Base-by-base conservation (phyloP, 2,329 filamentous ascomycete genomes). In the Penicillium aurantiogriseum region DNA sequence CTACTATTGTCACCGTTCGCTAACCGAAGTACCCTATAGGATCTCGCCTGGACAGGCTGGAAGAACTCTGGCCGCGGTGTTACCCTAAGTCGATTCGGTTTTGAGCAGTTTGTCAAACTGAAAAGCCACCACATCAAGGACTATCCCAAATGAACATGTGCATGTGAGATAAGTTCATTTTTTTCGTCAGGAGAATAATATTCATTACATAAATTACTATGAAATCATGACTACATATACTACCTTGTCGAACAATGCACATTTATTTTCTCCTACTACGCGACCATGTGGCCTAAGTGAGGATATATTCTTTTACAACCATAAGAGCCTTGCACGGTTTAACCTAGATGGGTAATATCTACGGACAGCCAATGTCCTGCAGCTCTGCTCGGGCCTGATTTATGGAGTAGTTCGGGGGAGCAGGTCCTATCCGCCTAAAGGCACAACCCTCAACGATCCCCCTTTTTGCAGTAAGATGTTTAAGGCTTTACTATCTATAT, bases 111-210 rank as follows among this genome's bases (percentile, higher is more conserved):
- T 72, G 88, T 95, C 71, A 96, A 94, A 82, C 83, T 96, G 69
- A 97, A 97, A 87, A 96, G 90, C 81, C 95, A 89, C 75, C 93
- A 97, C 76, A 74, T 97, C 73, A 97, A 97, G 79, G 86, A 95
- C 55, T 85, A 86, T 69, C 83, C 84, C 2, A 83, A 83, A 76
- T 83, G 63, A 62, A 56, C n/a, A 27, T 27, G 11, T 42, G 29
- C 23, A 42, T 49, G 15, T 27, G 23, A 25, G 7, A 25, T 29
- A 27, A 21, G 19, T 27, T 35, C 5, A 25, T 15, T 27, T 40
- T 40, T 23, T 17, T 33, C 7, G 45, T 11, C 15, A 17, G 35
- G 19, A 17, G 44, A n/a, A 47, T 35, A 23, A 1, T 8, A 9
- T 17, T 10, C 2, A n/a, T 25, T 13, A 10, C 21, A 10, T 47